Evolutionary conservation across 225 moss, liverwort and hornwort species (phyloP), one percentile per base, ranked within the genome.

Genomic region (Bryoerythrophyllum caledonicum): DNA sequence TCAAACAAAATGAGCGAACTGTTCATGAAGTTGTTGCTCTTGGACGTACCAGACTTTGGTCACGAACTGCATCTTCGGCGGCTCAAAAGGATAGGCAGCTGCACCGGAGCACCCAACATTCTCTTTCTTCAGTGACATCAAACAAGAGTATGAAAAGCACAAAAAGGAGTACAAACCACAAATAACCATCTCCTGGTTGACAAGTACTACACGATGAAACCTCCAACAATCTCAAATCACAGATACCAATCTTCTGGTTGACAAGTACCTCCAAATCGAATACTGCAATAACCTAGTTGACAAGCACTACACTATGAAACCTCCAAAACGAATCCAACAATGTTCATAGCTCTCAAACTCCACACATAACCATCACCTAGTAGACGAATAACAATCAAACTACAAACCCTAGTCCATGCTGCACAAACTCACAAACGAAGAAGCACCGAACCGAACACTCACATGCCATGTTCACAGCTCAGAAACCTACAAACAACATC

Each of bases 31-130:
- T 25, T 34, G 48, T 34, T 46, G 25, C 60, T 64, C 8, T 32
- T 70, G 26, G 63, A 79, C 90, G 55, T 76, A 97, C 97, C 97
- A 99, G 72, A 99, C 97, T 94, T 99, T 99, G 28, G 97, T 99
- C 61, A 89, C 81, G 54, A 99, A 99, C 88, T 94, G 94, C 97
- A 99, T 99, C 84, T 99, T 99, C 54, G 97, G 97, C 71, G 97
- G 97, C 81, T 94, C 94, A 77, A 99, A 94, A 40, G 97, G 97
- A 83, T 99, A 99, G 23, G 93, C 94, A 90, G 94, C 96, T 97
- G 91, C 74, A 80, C 73, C 71, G 56, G 68, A 25, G 40, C 72
- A 84, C 55, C 74, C 70, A 67, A 78, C 66, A 78, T 10, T 46
- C 46, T 68, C 46, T 24, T n/a, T 78, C 74, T 20, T 81, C 70